Base-by-base conservation (phyloP, 495 filamentous ascomycete species). In the Astrocystis sublimbata region DNA sequence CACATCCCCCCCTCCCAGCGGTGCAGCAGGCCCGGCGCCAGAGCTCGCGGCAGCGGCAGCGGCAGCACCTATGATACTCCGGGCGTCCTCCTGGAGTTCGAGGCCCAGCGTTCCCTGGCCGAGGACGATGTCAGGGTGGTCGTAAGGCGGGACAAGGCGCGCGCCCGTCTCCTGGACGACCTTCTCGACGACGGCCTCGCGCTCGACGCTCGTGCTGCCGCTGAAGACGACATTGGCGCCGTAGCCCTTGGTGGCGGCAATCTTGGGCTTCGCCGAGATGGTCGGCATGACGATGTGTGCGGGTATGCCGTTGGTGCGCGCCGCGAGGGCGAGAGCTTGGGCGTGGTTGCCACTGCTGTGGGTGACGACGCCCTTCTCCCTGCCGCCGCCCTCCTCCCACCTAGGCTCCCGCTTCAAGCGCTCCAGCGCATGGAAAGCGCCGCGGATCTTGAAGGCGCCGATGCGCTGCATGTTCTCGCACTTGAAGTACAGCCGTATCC, bases 311-410 rank as follows among this genome's bases (percentile, higher is more conserved):
- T 78, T 76, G 9, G 83, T 86, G 17, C 78, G 82, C 6, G 94
- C 92, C 0, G 94, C 94, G 38, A 97, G 86, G 4, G 94, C 86
- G 58, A 98, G 88, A 19, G 94, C 94, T 83, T 96, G 92, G 0
- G 94, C 94, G 75, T 98, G 94, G 78, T 98, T 98, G 28, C 93
- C 93, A 70, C 87, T 91, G 71, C 89, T 93, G 78, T 98, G 94
- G 66, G 94, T 98, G 51, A 94, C 85, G 3, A 98, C 93, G 4
- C 93, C 93, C 67, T 74, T 84, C 71, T 78, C 75, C 65, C 71
- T 73, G 1, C 74, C 78, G 1, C 73, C 76, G 1, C 79, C 76
- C 58, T 79, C 82, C 26, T 79, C 75, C 75, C 84, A 84, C 31
- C 86, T 83, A 10, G 85, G 81, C 61, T 88, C 84, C 59, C 80